Evolutionary conservation across 495 filamentous ascomycete genomes (phyloP).

Genomic region (Chaetomium fimeti): DNA sequence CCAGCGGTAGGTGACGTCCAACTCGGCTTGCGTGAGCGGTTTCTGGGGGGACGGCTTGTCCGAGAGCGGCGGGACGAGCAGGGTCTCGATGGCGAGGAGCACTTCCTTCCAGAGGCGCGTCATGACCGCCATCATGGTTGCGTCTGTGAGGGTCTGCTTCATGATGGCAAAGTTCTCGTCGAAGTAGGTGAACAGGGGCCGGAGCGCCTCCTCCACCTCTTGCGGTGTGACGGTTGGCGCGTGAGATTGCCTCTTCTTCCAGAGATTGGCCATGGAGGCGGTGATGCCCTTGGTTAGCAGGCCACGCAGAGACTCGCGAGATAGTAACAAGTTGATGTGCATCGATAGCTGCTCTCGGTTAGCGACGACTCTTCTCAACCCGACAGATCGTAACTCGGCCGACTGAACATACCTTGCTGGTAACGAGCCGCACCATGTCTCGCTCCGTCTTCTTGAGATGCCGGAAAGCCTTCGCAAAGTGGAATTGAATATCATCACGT

Average conservation of each 20-base stretch:
- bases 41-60: constrained; percentile 92
- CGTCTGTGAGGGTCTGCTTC: constrained; percentile 89
- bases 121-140: constrained; percentile 97
- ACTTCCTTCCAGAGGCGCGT: constrained; percentile 98
- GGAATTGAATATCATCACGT: constrained; percentile 96
- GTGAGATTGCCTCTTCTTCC: constrained; percentile 57
- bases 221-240: constrained; percentile 59
- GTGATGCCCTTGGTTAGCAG: constrained; percentile 73
- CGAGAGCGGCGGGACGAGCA: constrained; percentile 91
- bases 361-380: constrained; percentile 14
- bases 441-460: constrained; percentile 91
- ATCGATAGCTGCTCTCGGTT: constrained; percentile 69
- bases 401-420: constrained; percentile 73
- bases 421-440: constrained; percentile 97
- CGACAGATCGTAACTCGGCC: neutral
- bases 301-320: constrained; percentile 70
- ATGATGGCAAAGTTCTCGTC: constrained; percentile 99
- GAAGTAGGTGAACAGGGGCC: constrained; percentile 93
- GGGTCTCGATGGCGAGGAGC: constrained; percentile 79
- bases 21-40: constrained; percentile 81
- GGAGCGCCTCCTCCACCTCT: constrained; percentile 78
- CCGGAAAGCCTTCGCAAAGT: constrained; percentile 95
- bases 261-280: constrained; percentile 76
- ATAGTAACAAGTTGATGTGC: constrained; percentile 89
- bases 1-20: constrained; percentile 96